Conservation (phyloP, 345 rosid genomes). For the Salix caprea region DNA sequence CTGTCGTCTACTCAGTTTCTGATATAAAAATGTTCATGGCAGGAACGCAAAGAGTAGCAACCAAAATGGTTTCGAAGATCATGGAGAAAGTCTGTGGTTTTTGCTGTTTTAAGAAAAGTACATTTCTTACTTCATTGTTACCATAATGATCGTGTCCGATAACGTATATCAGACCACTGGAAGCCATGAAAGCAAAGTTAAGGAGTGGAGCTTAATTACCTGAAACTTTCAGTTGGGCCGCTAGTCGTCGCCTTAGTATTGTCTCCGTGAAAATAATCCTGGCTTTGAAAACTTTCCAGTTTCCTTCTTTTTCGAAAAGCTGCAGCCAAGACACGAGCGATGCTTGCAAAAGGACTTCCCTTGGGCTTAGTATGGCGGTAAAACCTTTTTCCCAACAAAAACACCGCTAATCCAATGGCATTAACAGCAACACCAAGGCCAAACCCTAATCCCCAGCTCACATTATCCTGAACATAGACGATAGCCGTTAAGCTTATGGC, state of each 20-base stretch:
- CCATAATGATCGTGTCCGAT: background rate
- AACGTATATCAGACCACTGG: background rate
- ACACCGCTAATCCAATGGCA: slow-evolving; percentile 26
- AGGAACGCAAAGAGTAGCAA: background rate
- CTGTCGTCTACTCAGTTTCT: background rate
- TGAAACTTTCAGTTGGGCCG: slow-evolving; percentile 30
- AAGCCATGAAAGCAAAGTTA: too few relatives aligned
- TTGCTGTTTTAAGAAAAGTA: too few relatives aligned
- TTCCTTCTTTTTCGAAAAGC: slow-evolving; percentile 34
- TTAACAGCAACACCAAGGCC: slow-evolving; percentile 32
- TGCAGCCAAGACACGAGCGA: slow-evolving; percentile 44
- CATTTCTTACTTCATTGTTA: too few relatives aligned
- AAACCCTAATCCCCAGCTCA: slow-evolving; percentile 50
- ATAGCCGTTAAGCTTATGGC: slow-evolving; percentile 26
- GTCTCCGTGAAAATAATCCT: slow-evolving; percentile 31
- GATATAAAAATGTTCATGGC: background rate
- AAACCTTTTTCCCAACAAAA: slow-evolving; percentile 35
- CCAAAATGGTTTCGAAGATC: background rate
- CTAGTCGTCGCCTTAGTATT: background rate
- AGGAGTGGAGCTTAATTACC: slow-evolving; percentile 16
- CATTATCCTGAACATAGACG: slow-evolving; percentile 42
- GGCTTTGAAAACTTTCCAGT: slow-evolving; percentile 18
- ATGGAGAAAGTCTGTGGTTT: too few relatives aligned
- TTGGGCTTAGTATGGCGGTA: slow-evolving; percentile 32
- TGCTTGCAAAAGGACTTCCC: slow-evolving; percentile 45